Percentiles rank a stretch among this genome's conserved stretches.
phyloP scores from a whole-genome alignment of 108 stramenopile species.

The Skeletonema menzelii region DNA sequence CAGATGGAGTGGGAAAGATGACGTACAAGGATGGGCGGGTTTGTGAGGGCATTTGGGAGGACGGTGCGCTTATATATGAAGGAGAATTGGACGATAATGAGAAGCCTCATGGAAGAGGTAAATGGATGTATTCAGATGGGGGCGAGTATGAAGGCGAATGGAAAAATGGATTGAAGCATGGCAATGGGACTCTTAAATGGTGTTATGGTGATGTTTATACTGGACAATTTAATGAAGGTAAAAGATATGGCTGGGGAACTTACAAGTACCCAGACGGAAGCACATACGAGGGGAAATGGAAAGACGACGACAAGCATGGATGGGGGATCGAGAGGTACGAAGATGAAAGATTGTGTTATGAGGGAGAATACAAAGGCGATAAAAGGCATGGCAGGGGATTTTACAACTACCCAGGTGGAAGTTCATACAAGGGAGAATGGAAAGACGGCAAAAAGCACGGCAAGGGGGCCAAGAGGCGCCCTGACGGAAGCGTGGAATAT shows the following conservation, averaged over 20 bases:
- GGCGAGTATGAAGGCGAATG: slow-evolving; percentile 12
- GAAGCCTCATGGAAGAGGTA: slow-evolving; percentile 3
- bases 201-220: slow-evolving; percentile 32
- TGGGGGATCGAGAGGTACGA: slow-evolving; percentile 48
- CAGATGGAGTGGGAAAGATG: slow-evolving; percentile 65
- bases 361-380: slow-evolving; percentile 49
- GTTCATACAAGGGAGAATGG: slow-evolving; percentile 50
- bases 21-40: slow-evolving; percentile 48
- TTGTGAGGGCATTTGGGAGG: slow-evolving; percentile 52
- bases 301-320: slow-evolving; percentile 32
- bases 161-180: slow-evolving; percentile 17
- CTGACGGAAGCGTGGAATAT: slow-evolving; percentile 47
- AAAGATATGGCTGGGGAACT: no score
- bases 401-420: slow-evolving; percentile 29
- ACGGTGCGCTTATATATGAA: slow-evolving; percentile 34
- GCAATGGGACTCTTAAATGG: slow-evolving; percentile 24
- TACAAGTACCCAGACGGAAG: no score
- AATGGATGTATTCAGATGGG: neutral
- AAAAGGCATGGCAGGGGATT: slow-evolving; percentile 27
- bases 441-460: slow-evolving; percentile 47
- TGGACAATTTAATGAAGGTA: slow-evolving; percentile 43
- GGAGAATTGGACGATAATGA: slow-evolving; percentile 30
- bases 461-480: slow-evolving; percentile 27
- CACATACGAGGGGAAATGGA: no score
- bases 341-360: slow-evolving; percentile 27